phyloP scores from a whole-genome alignment of 2,329 filamentous ascomycete genomes.

The Pseudonectria foliicola region DNA sequence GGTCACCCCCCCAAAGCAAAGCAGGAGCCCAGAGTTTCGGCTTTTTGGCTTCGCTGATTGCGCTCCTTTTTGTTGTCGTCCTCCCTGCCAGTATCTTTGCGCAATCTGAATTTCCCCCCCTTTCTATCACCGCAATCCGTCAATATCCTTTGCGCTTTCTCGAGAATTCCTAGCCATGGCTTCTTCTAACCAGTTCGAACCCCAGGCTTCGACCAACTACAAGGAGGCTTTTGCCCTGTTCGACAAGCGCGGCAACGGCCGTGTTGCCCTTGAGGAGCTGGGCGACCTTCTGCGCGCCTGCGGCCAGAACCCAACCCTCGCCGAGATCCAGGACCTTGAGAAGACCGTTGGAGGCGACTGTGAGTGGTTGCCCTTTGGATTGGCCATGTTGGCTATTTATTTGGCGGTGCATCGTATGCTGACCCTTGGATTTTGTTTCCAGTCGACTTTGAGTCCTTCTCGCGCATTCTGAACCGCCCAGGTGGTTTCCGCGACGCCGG shows the following conservation, averaged over 20 bases:
- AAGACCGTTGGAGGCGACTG: constrained; percentile 84
- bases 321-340: constrained; percentile 89
- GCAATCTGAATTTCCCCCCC: background rate
- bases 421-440: constrained; percentile 6
- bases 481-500: constrained; percentile 97
- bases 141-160: constrained; percentile 5
- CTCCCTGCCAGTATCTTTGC: constrained; percentile 6
- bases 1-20: constrained; percentile 1
- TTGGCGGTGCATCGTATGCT: constrained; percentile 1
- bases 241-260: constrained; percentile 97
- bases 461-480: constrained; percentile 92
- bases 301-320: constrained; percentile 92
- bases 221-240: constrained; percentile 99
- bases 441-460: constrained; percentile 99
- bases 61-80: background rate
- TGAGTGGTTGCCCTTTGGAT: constrained; percentile 44
- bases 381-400: background rate
- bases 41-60: constrained; percentile 3
- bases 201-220: constrained; percentile 87
- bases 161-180: constrained; percentile 30
- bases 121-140: constrained; percentile 11
- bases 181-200: constrained; percentile 48
- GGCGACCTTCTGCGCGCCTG: constrained; percentile 94
- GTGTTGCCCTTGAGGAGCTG: constrained; percentile 76
- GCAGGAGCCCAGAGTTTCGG: background rate